Evolutionary conservation across 108 stramenopile genomes (phyloP).

Genomic region (Cyclostephanos invisitatus): DNA sequence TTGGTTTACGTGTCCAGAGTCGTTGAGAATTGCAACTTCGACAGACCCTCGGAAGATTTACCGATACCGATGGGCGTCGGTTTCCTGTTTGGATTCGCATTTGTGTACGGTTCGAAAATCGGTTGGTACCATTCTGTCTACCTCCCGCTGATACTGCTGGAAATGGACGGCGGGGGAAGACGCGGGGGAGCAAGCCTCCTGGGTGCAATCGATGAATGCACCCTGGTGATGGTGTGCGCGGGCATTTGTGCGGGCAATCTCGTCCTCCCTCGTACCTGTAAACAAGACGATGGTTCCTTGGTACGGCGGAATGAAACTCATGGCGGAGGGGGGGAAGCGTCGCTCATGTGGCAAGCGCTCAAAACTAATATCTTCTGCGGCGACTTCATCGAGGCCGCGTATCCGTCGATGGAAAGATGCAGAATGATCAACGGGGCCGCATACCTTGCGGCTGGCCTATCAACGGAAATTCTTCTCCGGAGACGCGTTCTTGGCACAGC

Average conservation of each 20-base stretch:
- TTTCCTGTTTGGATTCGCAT: constrained; percentile 50
- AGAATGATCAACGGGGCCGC: constrained; percentile 56
- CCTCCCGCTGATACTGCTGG: constrained; percentile 75
- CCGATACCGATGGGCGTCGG: constrained; percentile 40
- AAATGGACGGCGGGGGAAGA: constrained; percentile 72
- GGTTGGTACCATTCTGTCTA: constrained; percentile 77
- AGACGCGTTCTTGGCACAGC: constrained; percentile 48
- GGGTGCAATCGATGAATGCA: constrained; percentile 74
- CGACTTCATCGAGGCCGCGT: constrained; percentile 86
- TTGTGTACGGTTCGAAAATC: constrained; percentile 79
- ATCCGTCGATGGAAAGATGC: constrained; percentile 77
- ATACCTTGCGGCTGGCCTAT: constrained; percentile 68
- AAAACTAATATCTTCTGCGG: constrained; percentile 75
- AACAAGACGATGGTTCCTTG: constrained; percentile 7
- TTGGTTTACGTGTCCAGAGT: neutral
- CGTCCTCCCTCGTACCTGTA: constrained; percentile 17
- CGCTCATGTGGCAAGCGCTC: constrained; percentile 58
- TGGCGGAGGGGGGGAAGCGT: constrained; percentile 4
- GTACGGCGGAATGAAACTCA: too few species aligned
- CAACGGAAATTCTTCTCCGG: constrained; percentile 43
- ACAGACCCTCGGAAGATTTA: neutral
- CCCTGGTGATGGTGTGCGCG: constrained; percentile 78
- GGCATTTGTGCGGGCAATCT: constrained; percentile 72
- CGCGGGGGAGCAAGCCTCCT: constrained; percentile 45
- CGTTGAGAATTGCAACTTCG: neutral